Evolutionary conservation across 345 rosid genomes (phyloP), one percentile per base, ranked within the genome.

Genomic region (Cardamine chenopodiifolia): DNA sequence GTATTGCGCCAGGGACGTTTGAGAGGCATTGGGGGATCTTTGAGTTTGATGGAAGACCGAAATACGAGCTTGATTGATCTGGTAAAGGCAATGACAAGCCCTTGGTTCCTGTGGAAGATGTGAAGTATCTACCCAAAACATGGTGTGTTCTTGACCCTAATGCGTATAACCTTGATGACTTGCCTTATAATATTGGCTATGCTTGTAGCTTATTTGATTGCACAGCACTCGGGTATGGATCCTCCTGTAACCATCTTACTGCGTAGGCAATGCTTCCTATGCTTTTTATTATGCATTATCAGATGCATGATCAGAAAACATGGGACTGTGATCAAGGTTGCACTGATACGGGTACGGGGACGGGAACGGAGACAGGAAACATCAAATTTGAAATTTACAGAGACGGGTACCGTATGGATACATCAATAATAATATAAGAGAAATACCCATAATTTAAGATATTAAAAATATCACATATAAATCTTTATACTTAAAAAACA

Each of bases 201-300:
- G 97, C 97, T 8, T 91, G 97, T 66, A 83, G 84, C 58, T 49
- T 79, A 25, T 86, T 91, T 19, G 97, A 91, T 66, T 91, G 97
- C 68, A 89, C 97, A 17, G 82, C 93, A 6, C 82, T 91, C 44
- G 91, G 87, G 2, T 91, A 74, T 49, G 95, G 95, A 9, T 91
- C 91, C 3, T 87, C 97, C 4, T 91, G 93, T 35, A 91, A 88
- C 69, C 83, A 81, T 67, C 74, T 91, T 9, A 84, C 77, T 12
- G 70, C 25, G 28, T 81, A 50, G 93, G 93, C 26, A 91, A 91
- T 81, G 95, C 93, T 49, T 91, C 97, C 0, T 91, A 89, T 68
- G 91, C 95, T 1, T 91, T 91, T 91, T 73, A 91, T 87, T 59
- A 87, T 89, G 91, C 89, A 87, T 76, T 91, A 85, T 73, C 97